Evolutionary conservation across 106 monocot genomes (phyloP).

Genomic region (Dendrobium huoshanense): DNA sequence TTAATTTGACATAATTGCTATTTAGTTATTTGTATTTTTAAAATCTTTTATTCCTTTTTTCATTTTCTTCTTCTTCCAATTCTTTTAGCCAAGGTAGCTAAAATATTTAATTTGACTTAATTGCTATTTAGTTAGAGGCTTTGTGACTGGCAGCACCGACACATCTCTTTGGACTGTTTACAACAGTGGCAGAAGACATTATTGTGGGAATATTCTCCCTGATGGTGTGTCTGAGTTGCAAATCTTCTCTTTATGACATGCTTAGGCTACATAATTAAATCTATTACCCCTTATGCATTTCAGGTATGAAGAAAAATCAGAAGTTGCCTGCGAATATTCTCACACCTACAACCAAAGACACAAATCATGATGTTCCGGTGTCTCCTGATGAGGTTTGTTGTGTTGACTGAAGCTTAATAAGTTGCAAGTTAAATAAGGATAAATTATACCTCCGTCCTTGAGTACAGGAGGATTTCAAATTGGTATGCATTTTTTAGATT

Average conservation of each 20-base stretch:
- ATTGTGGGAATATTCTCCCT: constrained; percentile 85
- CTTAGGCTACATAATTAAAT: not conserved
- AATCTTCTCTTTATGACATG: not conserved
- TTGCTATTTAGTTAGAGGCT: constrained; percentile 70
- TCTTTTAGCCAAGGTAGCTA: not conserved
- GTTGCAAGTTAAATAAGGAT: not conserved
- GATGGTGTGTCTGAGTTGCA: constrained; percentile 42
- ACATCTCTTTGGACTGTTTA: constrained; percentile 98
- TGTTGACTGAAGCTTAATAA: not conserved
- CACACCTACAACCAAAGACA: constrained; percentile 91
- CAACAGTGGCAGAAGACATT: constrained; percentile 66
- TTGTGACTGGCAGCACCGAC: constrained; percentile 92
- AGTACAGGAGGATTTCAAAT: not conserved
- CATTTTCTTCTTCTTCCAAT: not conserved
- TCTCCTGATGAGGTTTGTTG: constrained; percentile 78
- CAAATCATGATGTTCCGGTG: constrained; percentile 91
- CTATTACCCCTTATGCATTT: not conserved
- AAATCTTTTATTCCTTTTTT: not conserved
- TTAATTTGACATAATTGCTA: no score
- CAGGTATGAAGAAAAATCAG: constrained; percentile 95
- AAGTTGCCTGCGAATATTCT: constrained; percentile 80
- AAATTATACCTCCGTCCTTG: not conserved
- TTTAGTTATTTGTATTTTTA: no score
- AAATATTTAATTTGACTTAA: not conserved
- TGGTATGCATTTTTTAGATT: not conserved